phyloP scores from a whole-genome alignment of 1,139 yeast genomes.

The Yamadazyma atlantica region DNA sequence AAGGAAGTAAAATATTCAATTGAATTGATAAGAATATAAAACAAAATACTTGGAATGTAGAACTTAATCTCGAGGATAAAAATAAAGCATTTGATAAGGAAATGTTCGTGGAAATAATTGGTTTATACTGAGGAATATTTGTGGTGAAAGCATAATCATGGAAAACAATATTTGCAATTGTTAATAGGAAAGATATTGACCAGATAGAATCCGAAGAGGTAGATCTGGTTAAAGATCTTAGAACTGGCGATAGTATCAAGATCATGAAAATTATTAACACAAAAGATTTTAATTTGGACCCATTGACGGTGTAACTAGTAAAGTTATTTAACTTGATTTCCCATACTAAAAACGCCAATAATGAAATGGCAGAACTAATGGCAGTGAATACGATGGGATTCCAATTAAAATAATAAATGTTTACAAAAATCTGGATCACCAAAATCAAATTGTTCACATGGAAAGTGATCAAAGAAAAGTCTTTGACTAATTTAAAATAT shows the following conservation, averaged over 20 bases:
- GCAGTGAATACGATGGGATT: slow-evolving; percentile 40
- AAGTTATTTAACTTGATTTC: slow-evolving; percentile 7
- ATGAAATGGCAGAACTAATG: slow-evolving; percentile 21
- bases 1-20: slow-evolving; percentile 69
- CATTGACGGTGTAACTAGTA: slow-evolving; percentile 4
- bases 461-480: slow-evolving; percentile 65
- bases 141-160: slow-evolving; percentile 61
- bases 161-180: slow-evolving; percentile 62
- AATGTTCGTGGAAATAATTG: slow-evolving; percentile 79
- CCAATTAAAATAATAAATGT: slow-evolving; percentile 49
- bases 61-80: slow-evolving; percentile 75
- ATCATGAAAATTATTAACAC: slow-evolving; percentile 66
- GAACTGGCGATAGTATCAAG: slow-evolving; percentile 81
- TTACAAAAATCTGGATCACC: slow-evolving; percentile 63
- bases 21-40: slow-evolving; percentile 75
- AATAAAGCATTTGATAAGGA: slow-evolving; percentile 87
- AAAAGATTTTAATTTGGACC: slow-evolving; percentile 54
- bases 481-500: slow-evolving; percentile 60
- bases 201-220: slow-evolving; percentile 94
- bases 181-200: slow-evolving; percentile 83
- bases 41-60: slow-evolving; percentile 78
- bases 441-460: slow-evolving; percentile 63
- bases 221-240: slow-evolving; percentile 82
- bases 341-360: slow-evolving; percentile 28
- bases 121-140: slow-evolving; percentile 34